These are phyloP conservation scores for Chlamydomonas applanata DNA, from an alignment of 139 green algal genomes.

Conservation along the genomic window DNA sequence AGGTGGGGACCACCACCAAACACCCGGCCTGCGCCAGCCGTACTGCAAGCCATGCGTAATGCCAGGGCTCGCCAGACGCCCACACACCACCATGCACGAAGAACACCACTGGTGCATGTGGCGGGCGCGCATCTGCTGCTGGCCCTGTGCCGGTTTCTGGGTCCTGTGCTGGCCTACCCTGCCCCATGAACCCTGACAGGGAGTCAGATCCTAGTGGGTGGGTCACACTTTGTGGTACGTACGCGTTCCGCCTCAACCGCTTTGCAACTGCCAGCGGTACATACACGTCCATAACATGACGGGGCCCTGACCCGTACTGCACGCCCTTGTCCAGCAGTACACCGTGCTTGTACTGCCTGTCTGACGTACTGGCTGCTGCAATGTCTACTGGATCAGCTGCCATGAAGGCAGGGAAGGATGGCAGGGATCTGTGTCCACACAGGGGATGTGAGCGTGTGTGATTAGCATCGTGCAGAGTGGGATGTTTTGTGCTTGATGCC, in stretches of 20 bases:
- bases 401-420: conserved; percentile 6
- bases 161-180: not conserved
- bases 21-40: conserved; percentile 50
- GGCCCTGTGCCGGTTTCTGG: not conserved
- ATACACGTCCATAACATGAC: conserved; percentile 73
- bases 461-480: no score
- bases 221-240: no score
- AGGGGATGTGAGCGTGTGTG: conserved; percentile 4
- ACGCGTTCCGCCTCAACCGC: no score
- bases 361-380: no score
- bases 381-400: no score
- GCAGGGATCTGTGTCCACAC: conserved; percentile 12
- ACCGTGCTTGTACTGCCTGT: not conserved
- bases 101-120: conserved; percentile 62
- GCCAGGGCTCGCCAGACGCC: conserved; percentile 49
- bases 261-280: not conserved
- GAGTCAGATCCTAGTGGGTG: no score
- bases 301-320: conserved; percentile 44
- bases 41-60: conserved; percentile 17
- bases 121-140: not conserved
- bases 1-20: conserved; percentile 55
- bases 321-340: conserved; percentile 35
- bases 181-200: not conserved
- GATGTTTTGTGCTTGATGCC: no score
- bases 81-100: conserved; percentile 84